phyloP scores from a whole-genome alignment of 768 basidiomycete genomes.

The Collybiopsis luxurians region DNA sequence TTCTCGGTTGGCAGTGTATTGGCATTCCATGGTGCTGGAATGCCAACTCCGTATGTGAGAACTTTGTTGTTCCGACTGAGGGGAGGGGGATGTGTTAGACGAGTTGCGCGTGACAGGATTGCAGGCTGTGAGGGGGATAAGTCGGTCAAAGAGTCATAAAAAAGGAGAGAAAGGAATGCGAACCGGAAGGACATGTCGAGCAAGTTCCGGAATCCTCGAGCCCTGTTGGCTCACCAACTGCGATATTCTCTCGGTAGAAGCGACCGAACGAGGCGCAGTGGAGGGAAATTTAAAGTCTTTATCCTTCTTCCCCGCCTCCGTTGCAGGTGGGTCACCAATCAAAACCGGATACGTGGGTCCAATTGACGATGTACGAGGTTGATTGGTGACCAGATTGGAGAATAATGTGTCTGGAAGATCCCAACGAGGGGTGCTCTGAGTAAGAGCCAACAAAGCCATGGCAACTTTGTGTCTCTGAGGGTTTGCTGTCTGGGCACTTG shows the following conservation, averaged over 20 bases:
- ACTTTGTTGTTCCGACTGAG: slow-evolving; percentile 51
- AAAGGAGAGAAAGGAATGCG: slow-evolving; percentile 21
- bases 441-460: slow-evolving; percentile 60
- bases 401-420: slow-evolving; percentile 67
- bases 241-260: slow-evolving; percentile 48
- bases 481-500: slow-evolving; percentile 38
- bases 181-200: slow-evolving; percentile 66
- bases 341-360: slow-evolving; percentile 66
- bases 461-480: slow-evolving; percentile 74
- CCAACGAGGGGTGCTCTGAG: slow-evolving; percentile 62
- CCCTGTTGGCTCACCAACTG: slow-evolving; percentile 64
- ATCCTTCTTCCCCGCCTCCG: slow-evolving; percentile 31
- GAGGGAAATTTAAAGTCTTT: slow-evolving; percentile 54
- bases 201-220: slow-evolving; percentile 65
- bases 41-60: slow-evolving; percentile 44
- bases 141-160: slow-evolving; percentile 3
- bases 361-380: slow-evolving; percentile 60
- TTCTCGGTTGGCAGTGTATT: slow-evolving; percentile 28
- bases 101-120: slow-evolving; percentile 57
- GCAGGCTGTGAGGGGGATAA: slow-evolving; percentile 37
- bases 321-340: slow-evolving; percentile 23
- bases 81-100: slow-evolving; percentile 63
- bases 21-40: slow-evolving; percentile 54
- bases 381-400: slow-evolving; percentile 52
- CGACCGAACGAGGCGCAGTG: slow-evolving; percentile 42